Evolutionary conservation across 768 basidiomycete species (phyloP).

Genomic region (Tremella mesenterica): DNA sequence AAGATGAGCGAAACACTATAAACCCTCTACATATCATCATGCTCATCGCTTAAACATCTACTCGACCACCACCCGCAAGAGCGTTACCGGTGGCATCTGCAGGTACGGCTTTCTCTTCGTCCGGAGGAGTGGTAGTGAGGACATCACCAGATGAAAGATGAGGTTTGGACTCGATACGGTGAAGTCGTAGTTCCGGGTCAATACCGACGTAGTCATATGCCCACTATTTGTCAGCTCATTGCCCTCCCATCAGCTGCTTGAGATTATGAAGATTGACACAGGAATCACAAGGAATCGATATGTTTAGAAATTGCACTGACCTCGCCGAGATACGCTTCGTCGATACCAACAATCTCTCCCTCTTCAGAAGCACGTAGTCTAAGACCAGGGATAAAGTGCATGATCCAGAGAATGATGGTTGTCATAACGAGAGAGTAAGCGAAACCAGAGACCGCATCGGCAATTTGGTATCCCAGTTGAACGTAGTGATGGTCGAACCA

Average conservation of each 20-base stretch:
- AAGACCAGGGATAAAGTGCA: constrained; percentile 46
- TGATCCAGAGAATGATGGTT: constrained; percentile 39
- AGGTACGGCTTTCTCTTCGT: constrained; percentile 13
- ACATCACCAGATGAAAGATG: constrained; percentile 21
- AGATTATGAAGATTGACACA: background rate
- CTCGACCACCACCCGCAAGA: constrained; percentile 28
- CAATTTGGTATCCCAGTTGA: constrained; percentile 68
- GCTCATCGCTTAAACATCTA: constrained; percentile 30
- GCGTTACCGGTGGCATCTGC: constrained; percentile 18
- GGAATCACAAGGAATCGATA: constrained; percentile 56
- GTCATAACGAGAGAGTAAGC: constrained; percentile 39
- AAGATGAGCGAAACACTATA: too few relatives aligned
- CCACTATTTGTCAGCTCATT: too few relatives aligned
- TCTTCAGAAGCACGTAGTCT: constrained; percentile 40
- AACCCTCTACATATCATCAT: too few relatives aligned
- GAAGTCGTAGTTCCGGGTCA: constrained; percentile 51
- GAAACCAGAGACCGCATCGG: constrained; percentile 25
- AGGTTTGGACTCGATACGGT: constrained; percentile 35
- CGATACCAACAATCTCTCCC: constrained; percentile 45
- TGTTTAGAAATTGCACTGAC: too few relatives aligned
- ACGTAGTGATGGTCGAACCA: constrained; percentile 60
- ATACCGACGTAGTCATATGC: constrained; percentile 52
- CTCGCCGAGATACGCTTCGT: constrained; percentile 69
- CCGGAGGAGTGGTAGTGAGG: constrained; percentile 9
- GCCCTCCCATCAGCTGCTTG: background rate